Conservation (phyloP, 164 flowering plant species). For the Vitis cinerea region DNA sequence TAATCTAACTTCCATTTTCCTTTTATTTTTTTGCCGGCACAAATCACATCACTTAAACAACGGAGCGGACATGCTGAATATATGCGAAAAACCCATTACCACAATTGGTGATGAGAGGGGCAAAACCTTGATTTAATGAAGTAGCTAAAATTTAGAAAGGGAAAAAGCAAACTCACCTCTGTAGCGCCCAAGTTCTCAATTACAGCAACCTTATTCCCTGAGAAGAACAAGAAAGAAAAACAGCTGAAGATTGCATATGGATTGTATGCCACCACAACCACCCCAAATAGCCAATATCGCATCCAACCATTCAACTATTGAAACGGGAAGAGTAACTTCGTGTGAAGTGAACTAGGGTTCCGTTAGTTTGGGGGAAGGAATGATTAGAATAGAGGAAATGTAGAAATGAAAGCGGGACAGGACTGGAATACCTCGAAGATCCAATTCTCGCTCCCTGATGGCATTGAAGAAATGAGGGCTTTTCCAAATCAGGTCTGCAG, state of each 20-base stretch:
- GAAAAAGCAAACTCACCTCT: constrained; percentile 53
- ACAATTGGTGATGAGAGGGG: too few species aligned
- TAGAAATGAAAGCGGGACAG: neutral
- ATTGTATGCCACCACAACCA: too few species aligned
- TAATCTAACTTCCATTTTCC: too few species aligned
- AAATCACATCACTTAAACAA: neutral
- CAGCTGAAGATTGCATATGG: neutral
- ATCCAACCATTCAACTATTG: too few species aligned
- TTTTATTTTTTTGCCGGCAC: neutral
- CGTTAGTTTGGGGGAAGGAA: too few species aligned
- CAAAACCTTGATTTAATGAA: neutral
- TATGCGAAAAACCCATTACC: neutral
- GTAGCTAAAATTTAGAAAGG: neutral
- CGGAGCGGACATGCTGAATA: neutral
- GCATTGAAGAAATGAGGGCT: constrained; percentile 96
- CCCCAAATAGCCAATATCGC: too few species aligned
- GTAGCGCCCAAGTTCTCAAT: constrained; percentile 95
- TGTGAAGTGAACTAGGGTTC: constrained; percentile 4
- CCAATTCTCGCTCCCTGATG: constrained; percentile 81
- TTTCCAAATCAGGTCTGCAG: constrained; percentile 89
- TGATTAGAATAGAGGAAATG: neutral
- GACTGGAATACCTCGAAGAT: constrained; percentile 67
- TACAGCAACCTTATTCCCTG: constrained; percentile 91
- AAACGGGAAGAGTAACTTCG: neutral
- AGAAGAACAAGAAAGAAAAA: neutral